phyloP scores from a whole-genome alignment of 148 eudicot genomes.

The Persicaria maculosa region DNA sequence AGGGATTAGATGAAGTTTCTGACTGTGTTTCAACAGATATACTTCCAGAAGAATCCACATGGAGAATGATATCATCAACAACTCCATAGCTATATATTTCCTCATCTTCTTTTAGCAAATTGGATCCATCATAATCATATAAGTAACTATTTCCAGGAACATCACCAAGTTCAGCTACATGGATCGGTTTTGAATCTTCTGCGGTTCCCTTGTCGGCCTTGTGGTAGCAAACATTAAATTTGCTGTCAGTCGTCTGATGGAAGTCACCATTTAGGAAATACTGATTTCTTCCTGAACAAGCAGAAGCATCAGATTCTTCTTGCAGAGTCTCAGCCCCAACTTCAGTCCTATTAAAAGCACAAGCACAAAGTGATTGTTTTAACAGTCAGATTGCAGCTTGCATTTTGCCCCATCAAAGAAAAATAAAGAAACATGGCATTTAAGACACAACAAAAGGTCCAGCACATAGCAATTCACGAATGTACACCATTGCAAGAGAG shows the following conservation, averaged over 20 bases:
- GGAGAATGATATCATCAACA: conserved; percentile 26
- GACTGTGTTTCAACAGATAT: conserved; percentile 19
- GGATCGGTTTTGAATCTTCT: conserved; percentile 32
- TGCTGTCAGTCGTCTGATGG: conserved; percentile 32
- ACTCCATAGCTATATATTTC: conserved; percentile 21
- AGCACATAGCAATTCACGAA: background rate
- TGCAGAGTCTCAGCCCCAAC: conserved; percentile 62
- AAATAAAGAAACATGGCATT: background rate
- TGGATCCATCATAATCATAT: conserved; percentile 31
- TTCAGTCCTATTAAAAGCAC: conserved; percentile 52
- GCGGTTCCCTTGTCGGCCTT: conserved; percentile 38
- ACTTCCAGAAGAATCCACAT: conserved; percentile 26
- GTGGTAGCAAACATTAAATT: conserved; percentile 42
- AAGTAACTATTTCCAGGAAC: conserved; percentile 48
- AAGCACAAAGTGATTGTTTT: conserved; percentile 14
- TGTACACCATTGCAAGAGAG: background rate
- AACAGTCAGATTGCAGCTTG: background rate
- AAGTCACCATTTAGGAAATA: conserved; percentile 39
- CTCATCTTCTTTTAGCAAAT: conserved; percentile 23
- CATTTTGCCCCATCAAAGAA: background rate
- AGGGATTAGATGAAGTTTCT: conserved; percentile 27
- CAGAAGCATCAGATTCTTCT: conserved; percentile 68
- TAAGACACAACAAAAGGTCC: background rate
- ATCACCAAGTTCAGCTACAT: conserved; percentile 39
- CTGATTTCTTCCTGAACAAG: conserved; percentile 49